phyloP scores from a whole-genome alignment of 805 yeast species.

The Saccharomyces kudriavzevii region DNA sequence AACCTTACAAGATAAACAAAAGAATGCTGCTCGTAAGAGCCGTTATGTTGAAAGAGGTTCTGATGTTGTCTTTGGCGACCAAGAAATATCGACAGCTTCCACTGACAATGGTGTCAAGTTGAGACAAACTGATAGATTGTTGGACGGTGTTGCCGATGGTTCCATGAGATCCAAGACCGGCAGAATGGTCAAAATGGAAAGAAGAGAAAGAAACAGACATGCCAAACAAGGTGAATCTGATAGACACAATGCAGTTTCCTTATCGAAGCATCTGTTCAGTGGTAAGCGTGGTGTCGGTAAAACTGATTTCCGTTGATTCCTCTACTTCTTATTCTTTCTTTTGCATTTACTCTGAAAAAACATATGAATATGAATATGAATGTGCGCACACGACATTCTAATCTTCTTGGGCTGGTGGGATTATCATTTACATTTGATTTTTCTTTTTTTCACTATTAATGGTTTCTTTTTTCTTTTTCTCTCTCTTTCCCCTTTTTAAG shows the following conservation, averaged over 20 bases:
- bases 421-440: not conserved
- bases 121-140: conserved; percentile 69
- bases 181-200: conserved; percentile 77
- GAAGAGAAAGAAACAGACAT: conserved; percentile 85
- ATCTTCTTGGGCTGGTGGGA: not conserved
- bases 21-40: conserved; percentile 31
- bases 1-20: conserved; percentile 49
- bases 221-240: conserved; percentile 96
- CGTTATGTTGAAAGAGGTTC: conserved; percentile 54
- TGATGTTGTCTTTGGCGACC: conserved; percentile 59
- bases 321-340: not conserved
- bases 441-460: not conserved
- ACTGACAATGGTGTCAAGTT: conserved; percentile 33
- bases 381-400: not conserved
- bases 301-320: conserved; percentile 69
- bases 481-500: not conserved
- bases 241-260: conserved; percentile 73
- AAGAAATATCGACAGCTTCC: conserved; percentile 25
- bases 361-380: not conserved
- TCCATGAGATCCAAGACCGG: conserved; percentile 76
- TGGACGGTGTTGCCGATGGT: conserved; percentile 81
- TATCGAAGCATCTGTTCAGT: conserved; percentile 89
- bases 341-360: not conserved
- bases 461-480: not conserved
- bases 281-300: conserved; percentile 97